Base-by-base conservation (phyloP, 108 stramenopile genomes). In the Epithemia pelagica region DNA sequence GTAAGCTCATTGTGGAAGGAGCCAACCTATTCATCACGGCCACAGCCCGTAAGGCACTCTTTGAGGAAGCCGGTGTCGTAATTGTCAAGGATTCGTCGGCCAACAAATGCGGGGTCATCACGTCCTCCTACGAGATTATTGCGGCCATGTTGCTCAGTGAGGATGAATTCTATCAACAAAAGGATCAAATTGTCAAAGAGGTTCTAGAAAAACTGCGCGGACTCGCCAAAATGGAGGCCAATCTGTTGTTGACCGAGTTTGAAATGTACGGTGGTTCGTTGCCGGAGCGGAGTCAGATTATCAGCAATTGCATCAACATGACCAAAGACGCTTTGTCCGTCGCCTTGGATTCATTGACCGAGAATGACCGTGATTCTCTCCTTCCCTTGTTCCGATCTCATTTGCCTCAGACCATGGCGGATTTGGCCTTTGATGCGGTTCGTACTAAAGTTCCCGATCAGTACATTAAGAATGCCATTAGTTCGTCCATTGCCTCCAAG, bases 51-150 rank as follows among this genome's bases (percentile, higher is more conserved):
- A 76, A 95, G 64, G 76, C 79, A 56, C 82, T 99, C 37, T 94
- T 82, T 70, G 87, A 96, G 20, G 90, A 98, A 58, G 96, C 95
- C 8, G 95, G 96, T 54, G 95, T 98, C 28, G 62, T 85, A 8
- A 96, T 99, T 79, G 95, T 99, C 54, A 99, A 99, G 74, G 98
- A 99, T 78, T 95, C 94, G 21, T 96, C 95, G 61, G 98, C 98
- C 25, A 99, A 99, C 83, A 99, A 99, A 77, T 91, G 92, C 31
- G 98, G 98, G 52, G 98, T 99, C 18, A 96, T 99, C 63, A 96
- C 95, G 59, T 93, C 91, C 31, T 94, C 92, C 52, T 97, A 92
- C 71, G 98, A 99, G 72, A 96, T 97, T 59, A 84, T 86, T 67
- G 85, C 96, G 23, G 95, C 97, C 55, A 98, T 98, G 97, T 67